A percentile compares a stretch with the other conserved stretches of the same genome.
phyloP scores from a whole-genome alignment of 768 basidiomycete genomes.

The Tricholoma flavovirens region DNA sequence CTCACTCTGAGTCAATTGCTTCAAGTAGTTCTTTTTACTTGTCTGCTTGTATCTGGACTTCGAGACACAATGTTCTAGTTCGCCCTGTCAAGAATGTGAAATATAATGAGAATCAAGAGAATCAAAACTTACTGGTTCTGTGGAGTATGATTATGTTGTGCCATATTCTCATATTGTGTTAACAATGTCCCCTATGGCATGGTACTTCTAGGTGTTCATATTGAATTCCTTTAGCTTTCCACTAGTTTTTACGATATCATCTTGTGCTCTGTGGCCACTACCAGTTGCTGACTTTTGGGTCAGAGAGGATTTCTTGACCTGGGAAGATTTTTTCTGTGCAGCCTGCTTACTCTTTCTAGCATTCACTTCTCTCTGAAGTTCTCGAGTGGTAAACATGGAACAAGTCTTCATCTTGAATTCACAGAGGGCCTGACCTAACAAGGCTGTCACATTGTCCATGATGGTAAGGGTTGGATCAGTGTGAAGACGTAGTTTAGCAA shows the following conservation, averaged over 20 bases:
- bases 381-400: background rate
- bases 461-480: background rate
- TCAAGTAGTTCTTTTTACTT: background rate
- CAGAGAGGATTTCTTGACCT: no score
- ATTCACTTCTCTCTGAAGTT: background rate
- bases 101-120: background rate
- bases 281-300: no score
- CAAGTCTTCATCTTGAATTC: background rate
- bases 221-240: background rate
- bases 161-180: background rate
- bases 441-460: background rate
- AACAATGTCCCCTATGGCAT: background rate
- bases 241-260: no score
- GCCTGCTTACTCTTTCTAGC: background rate
- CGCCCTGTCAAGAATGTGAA: background rate
- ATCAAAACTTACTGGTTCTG: background rate
- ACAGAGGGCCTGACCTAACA: background rate
- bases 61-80: background rate
- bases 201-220: background rate
- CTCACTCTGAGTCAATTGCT: background rate
- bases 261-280: no score
- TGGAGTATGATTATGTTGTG: background rate
- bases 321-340: no score
- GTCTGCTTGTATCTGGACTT: background rate
- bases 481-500: background rate